Evolutionary conservation across 1,284 basidiomycete species (phyloP), one percentile per base, ranked within the genome.

Genomic region (Lignosus rhinocerotis): DNA sequence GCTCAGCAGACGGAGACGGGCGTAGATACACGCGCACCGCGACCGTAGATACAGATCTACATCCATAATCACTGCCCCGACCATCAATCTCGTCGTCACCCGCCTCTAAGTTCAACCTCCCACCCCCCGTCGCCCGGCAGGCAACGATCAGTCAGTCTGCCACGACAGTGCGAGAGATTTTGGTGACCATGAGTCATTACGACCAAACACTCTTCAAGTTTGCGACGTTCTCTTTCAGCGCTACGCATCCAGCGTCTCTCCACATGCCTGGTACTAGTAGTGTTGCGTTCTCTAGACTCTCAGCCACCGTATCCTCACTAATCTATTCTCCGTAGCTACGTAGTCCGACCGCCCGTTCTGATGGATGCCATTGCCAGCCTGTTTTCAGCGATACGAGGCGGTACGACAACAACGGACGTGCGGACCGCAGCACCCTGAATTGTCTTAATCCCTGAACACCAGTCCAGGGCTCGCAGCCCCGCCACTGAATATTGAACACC

Each of bases 301-400:
- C 52, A 45, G 42, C 43, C 43, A 45, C 52, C 52, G 56, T 55
- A 55, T 52, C 59, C 59, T 56, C 51, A 53, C 58, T 53, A 55
- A 38, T 50, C 47, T 55, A 49, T 50, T 51, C 51, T 45, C 55
- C 32, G 17, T 25, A 38, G 19, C n/a, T 51, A 39, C 47, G 41
- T 36, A 57, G 55, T 52, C n/a, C 51, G 42, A 50, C 56, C 56
- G 56, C 58, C 19, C 58, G 53, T 61, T 63, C 62, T 63, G 62
- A 63, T 63, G 51, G 59, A 53, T 59, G 56, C 59, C 56, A 58
- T 51, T 59, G 56, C 59, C 56, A 58, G 46, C 32, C 45, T 61
- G 52, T 55, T 52, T 51, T 34, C 42, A 51, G 61, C 56, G 51
- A 47, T 56, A 57, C 61, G 58, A 42, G 47, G 61, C 56, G 51